Evolutionary conservation across 2,329 filamentous ascomycete species (phyloP), one percentile per base, ranked within the genome.

Genomic region (Intubia oerlemansii): DNA sequence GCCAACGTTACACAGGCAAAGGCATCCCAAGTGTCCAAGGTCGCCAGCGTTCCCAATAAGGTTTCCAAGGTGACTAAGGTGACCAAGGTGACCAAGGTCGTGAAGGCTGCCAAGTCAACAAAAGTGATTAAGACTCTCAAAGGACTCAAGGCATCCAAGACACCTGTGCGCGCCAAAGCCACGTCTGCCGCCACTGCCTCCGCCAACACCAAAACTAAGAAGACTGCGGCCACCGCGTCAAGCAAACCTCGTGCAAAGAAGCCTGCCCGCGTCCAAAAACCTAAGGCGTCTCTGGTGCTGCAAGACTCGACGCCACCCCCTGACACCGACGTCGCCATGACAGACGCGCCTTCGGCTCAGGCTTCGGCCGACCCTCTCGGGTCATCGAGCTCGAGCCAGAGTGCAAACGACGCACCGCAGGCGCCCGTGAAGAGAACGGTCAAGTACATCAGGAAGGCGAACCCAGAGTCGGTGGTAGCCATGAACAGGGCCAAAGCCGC

Each of bases 101-200:
- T 29, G 4, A 32, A 32, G 15, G 27, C 27, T 2, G 24, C 20
- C 7, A 49, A 50, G 33, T 42, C 41, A 7, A 42, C 42, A 5
- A 54, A 52, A 36, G 41, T 39, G 1, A 46, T 47, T 5, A 56
- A 51, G 15, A 29, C 30, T 5, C 23, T 28, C 5, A 33, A 29
- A 17, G 27, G 26, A 9, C 13, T 29, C n/a, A 32, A 33, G 21
- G 32, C 30, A 7, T 22, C 28, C 21, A 37, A 34, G 22, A 11
- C 15, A 2, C 14, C n/a, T n/a, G n/a, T n/a, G n/a, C n/a, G n/a
- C n/a, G n/a, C n/a, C n/a, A n/a, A n/a, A n/a, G n/a, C n/a, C n/a
- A n/a, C n/a, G n/a, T n/a, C n/a, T n/a, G n/a, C n/a, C n/a, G n/a
- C n/a, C n/a, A n/a, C n/a, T n/a, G n/a, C n/a, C n/a, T n/a, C n/a